Conservation (phyloP, 2,329 filamentous ascomycete species). For the Geoglossum cookeanum region DNA sequence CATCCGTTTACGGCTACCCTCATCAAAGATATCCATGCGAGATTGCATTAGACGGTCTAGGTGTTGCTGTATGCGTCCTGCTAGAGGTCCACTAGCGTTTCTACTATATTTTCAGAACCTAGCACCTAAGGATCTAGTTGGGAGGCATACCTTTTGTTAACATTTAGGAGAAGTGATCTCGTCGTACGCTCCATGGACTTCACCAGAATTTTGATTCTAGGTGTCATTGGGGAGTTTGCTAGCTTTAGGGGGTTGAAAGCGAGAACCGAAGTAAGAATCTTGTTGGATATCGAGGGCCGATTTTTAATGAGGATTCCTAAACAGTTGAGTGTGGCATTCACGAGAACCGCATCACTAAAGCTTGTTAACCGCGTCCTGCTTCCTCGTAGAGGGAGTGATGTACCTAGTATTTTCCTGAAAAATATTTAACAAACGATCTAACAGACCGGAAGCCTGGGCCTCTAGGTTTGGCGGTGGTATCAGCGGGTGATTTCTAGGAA, state of each 20-base stretch:
- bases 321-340: constrained; percentile 83
- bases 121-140: neutral
- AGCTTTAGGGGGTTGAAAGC: constrained; percentile 83
- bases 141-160: constrained; percentile 25
- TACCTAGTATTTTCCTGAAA: constrained; percentile 77
- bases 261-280: constrained; percentile 68
- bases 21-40: constrained; percentile 61
- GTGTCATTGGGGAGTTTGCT: constrained; percentile 56
- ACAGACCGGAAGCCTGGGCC: constrained; percentile 75
- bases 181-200: constrained; percentile 93
- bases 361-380: constrained; percentile 10
- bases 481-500: constrained; percentile 65
- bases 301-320: constrained; percentile 67
- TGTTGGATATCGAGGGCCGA: constrained; percentile 61
- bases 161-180: constrained; percentile 62
- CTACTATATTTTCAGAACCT: constrained; percentile 23
- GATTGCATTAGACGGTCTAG: constrained; percentile 66
- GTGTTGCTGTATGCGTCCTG: constrained; percentile 67
- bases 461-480: constrained; percentile 68
- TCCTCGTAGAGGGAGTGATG: constrained; percentile 11
- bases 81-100: constrained; percentile 60
- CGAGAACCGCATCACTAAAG: constrained; percentile 60
- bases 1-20: constrained; percentile 57
- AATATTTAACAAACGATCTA: constrained; percentile 71
- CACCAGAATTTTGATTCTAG: constrained; percentile 61